phyloP scores from a whole-genome alignment of 2,329 filamentous ascomycete genomes.

The Emericellopsis cladophorae region DNA sequence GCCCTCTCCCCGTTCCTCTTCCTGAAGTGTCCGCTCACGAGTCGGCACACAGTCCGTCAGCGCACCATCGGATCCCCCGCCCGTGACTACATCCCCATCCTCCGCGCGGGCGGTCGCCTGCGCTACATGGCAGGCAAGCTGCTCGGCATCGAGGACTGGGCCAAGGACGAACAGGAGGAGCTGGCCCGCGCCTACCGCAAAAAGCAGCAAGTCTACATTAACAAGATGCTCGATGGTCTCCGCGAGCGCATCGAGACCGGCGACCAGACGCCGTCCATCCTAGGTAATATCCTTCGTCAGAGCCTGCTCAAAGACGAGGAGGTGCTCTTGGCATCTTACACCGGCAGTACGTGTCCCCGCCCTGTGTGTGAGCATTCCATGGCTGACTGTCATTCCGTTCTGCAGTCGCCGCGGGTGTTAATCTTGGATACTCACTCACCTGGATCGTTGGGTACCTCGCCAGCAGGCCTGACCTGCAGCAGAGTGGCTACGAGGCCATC shows the following conservation, averaged over 20 bases:
- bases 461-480: constrained; percentile 3
- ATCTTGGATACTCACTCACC: constrained; percentile 2
- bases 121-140: neutral
- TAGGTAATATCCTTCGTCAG: constrained; percentile 3
- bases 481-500: constrained; percentile 3
- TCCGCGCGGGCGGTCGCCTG: neutral
- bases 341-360: constrained; percentile 1
- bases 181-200: constrained; percentile 3
- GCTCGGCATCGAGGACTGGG: constrained; percentile 1
- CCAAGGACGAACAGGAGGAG: constrained; percentile 1
- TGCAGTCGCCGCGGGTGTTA: constrained; percentile 2
- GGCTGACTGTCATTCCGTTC: neutral
- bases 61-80: constrained; percentile 1
- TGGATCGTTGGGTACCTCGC: constrained; percentile 3
- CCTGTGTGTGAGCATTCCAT: neutral
- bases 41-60: constrained; percentile 1
- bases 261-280: constrained; percentile 3
- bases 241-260: constrained; percentile 2
- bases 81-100: constrained; percentile 1
- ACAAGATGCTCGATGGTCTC: constrained; percentile 2
- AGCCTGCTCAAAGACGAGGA: constrained; percentile 1
- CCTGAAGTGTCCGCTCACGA: no score
- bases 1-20: no score
- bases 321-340: constrained; percentile 1
- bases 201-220: constrained; percentile 2